Evolutionary conservation across 1,139 yeast genomes (phyloP).

Genomic region (Hyphopichia buzzinii): DNA sequence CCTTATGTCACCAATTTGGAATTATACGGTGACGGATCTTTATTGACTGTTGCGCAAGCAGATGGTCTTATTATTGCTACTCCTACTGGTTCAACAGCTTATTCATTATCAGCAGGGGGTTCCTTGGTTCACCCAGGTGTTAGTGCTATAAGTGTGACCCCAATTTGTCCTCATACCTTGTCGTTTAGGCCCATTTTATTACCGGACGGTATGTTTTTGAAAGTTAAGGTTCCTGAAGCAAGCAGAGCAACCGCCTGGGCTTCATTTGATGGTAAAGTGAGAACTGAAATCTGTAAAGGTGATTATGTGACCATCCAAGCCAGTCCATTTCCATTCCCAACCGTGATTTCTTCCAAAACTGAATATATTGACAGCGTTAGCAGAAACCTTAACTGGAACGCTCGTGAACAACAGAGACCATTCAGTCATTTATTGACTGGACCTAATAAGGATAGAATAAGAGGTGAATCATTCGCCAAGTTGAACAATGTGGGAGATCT

Average conservation of each 20-base stretch:
- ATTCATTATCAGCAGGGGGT: conserved; percentile 88
- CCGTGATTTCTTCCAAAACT: conserved; percentile 69
- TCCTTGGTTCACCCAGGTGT: conserved; percentile 88
- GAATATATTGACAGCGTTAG: conserved; percentile 85
- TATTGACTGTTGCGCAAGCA: conserved; percentile 84
- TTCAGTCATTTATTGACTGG: conserved; percentile 26
- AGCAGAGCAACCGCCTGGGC: conserved; percentile 87
- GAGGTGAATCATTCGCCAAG: neutral
- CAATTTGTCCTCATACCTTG: conserved; percentile 88
- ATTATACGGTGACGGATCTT: conserved; percentile 75
- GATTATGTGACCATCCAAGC: conserved; percentile 78
- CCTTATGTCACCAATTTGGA: conserved; percentile 85
- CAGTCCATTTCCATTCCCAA: conserved; percentile 82
- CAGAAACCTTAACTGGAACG: conserved; percentile 84
- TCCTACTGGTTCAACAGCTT: conserved; percentile 92
- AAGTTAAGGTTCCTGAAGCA: conserved; percentile 66
- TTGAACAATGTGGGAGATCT: neutral
- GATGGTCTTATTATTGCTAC: conserved; percentile 88
- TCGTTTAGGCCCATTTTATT: conserved; percentile 83
- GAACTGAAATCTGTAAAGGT: conserved; percentile 69
- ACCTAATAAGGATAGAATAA: conserved; percentile 2
- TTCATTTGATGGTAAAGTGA: conserved; percentile 79
- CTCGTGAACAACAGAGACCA: conserved; percentile 77
- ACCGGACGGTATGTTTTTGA: conserved; percentile 81
- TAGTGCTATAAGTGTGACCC: conserved; percentile 84